These are phyloP conservation scores for Backusella mclennaniae DNA, from an alignment of 192 early-diverging fungal species.

Conservation along the genomic window DNA sequence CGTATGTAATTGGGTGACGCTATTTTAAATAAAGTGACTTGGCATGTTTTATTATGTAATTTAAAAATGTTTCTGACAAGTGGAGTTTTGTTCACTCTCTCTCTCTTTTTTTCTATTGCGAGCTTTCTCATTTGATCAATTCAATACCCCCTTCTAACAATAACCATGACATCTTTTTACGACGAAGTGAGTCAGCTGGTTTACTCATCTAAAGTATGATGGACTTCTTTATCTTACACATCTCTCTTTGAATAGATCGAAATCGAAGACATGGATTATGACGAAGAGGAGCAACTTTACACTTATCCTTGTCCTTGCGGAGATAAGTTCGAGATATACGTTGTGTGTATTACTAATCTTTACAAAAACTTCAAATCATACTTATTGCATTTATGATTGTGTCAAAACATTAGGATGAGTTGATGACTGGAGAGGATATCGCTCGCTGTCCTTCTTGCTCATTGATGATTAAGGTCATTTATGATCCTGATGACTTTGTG, in stretches of 20 bases:
- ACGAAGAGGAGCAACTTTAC: slow-evolving; percentile 79
- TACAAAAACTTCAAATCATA: neutral
- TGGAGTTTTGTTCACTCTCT: neutral
- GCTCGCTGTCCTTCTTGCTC: slow-evolving; percentile 93
- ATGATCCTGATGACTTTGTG: slow-evolving; percentile 71
- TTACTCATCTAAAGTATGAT: neutral
- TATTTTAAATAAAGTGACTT: slow-evolving; percentile 5
- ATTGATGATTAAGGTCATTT: slow-evolving; percentile 87
- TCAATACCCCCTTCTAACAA: neutral
- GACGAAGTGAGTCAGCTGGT: slow-evolving; percentile 31
- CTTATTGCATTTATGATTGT: neutral
- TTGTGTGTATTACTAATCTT: slow-evolving; percentile 39
- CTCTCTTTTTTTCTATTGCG: neutral
- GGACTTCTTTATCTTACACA: neutral
- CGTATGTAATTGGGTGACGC: neutral
- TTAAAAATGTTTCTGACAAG: neutral
- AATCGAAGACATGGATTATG: slow-evolving; percentile 89
- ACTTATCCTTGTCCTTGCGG: slow-evolving; percentile 97
- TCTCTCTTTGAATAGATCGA: slow-evolving; percentile 19
- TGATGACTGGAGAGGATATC: slow-evolving; percentile 81
- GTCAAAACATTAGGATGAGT: slow-evolving; percentile 51
- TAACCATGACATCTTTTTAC: slow-evolving; percentile 48
- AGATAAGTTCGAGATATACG: slow-evolving; percentile 87
- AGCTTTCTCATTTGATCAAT: slow-evolving; percentile 3
- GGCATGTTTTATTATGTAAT: neutral